Conservation (phyloP, 108 stramenopile genomes). For the Seminavis robusta region DNA sequence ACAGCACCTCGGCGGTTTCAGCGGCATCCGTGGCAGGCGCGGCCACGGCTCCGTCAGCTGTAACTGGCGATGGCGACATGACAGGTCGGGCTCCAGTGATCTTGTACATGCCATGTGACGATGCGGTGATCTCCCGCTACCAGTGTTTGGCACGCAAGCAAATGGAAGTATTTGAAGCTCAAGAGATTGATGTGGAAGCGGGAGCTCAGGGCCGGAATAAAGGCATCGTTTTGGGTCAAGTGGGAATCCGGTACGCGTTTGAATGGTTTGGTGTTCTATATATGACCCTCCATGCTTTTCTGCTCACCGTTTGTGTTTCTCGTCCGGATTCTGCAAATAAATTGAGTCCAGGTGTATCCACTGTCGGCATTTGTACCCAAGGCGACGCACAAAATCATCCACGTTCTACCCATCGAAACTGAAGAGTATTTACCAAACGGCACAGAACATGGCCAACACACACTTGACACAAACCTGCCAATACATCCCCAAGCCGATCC, state of each 20-base stretch:
- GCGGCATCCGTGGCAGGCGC: no score
- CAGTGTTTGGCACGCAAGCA: slow-evolving; percentile 61
- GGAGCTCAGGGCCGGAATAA: slow-evolving; percentile 31
- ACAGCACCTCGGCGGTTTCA: no score
- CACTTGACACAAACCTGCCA: no score
- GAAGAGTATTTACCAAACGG: no score
- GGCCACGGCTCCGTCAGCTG: no score
- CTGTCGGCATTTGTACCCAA: neutral
- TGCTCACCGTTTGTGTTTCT: slow-evolving; percentile 19
- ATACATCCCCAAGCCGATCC: no score
- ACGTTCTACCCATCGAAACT: slow-evolving; percentile 19
- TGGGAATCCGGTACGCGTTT: slow-evolving; percentile 43
- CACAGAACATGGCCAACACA: no score
- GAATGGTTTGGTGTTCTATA: no score
- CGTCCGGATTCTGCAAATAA: neutral
- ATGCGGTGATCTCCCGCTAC: slow-evolving; percentile 38
- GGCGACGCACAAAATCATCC: neutral
- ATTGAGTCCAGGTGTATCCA: no score
- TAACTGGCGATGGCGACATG: neutral
- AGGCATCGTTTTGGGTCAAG: slow-evolving; percentile 24
- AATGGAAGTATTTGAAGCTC: slow-evolving; percentile 52
- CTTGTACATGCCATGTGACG: slow-evolving; percentile 35
- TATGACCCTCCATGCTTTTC: no score
- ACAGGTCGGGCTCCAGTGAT: neutral
- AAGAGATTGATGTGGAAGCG: slow-evolving; percentile 13